These are phyloP conservation scores for Ophiosphaerella korrae DNA, from an alignment of 2,329 filamentous ascomycete genomes.

Conservation along the genomic window DNA sequence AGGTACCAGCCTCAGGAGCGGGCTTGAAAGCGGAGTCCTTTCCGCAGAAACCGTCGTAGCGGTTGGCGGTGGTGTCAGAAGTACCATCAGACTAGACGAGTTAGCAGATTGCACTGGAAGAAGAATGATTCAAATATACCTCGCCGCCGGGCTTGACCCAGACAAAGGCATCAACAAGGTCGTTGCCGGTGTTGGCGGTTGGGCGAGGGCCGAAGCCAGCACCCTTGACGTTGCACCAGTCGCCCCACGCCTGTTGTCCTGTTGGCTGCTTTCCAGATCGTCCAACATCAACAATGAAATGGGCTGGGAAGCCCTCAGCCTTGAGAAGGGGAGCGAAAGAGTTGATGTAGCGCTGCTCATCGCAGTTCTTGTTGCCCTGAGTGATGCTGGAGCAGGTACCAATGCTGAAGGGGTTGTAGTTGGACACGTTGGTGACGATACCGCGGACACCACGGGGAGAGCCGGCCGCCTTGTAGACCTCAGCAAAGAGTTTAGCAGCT, in stretches of 20 bases:
- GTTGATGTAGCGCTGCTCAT: constrained; percentile 60
- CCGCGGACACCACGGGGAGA: constrained; percentile 57
- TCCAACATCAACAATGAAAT: constrained; percentile 59
- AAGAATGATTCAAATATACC: constrained; percentile 10
- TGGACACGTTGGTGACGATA: constrained; percentile 62
- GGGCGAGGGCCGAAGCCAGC: constrained; percentile 70
- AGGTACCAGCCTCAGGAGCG: constrained; percentile 71
- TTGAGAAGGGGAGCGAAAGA: constrained; percentile 56
- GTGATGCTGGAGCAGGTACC: constrained; percentile 53
- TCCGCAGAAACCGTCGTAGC: constrained; percentile 63
- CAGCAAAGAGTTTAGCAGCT: constrained; percentile 55
- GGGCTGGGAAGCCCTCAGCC: constrained; percentile 56
- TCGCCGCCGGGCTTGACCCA: constrained; percentile 72
- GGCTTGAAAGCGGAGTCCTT: constrained; percentile 61
- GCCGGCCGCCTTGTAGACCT: constrained; percentile 55
- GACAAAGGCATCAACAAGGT: constrained; percentile 68
- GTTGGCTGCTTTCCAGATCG: constrained; percentile 68
- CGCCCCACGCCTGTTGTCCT: constrained; percentile 61
- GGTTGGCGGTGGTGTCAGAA: constrained; percentile 47
- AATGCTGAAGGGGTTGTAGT: constrained; percentile 62
- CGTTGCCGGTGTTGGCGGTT: constrained; percentile 64
- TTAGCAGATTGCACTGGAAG: background rate
- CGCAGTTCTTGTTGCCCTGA: constrained; percentile 55
- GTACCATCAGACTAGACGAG: constrained; percentile 52
- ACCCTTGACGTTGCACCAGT: constrained; percentile 71